Percentiles rank a stretch among this genome's conserved stretches.
Conservation (phyloP, 345 rosid species). For the Eucalyptus rudis region DNA sequence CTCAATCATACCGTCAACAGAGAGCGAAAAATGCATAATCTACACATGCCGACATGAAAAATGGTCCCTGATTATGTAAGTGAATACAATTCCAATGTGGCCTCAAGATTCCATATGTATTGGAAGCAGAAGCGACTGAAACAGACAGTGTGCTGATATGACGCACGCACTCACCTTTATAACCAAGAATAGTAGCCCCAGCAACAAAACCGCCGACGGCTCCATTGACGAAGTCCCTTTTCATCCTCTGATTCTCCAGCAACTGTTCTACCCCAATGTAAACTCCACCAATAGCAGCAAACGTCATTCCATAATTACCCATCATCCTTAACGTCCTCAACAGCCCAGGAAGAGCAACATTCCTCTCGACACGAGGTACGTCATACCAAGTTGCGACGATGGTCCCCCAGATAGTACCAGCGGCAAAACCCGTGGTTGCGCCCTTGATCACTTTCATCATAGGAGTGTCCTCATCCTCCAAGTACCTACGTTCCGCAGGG, state of each 20-base stretch:
- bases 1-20: not conserved
- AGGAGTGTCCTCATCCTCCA: conserved; percentile 74
- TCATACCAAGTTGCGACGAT: conserved; percentile 86
- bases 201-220: conserved; percentile 94
- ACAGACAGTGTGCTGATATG: not conserved
- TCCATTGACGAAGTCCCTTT: conserved; percentile 87
- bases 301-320: conserved; percentile 84
- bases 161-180: conserved; percentile 32
- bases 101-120: not conserved
- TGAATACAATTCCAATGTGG: not conserved
- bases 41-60: not conserved
- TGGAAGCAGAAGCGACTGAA: not conserved
- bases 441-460: conserved; percentile 78
- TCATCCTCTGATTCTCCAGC: conserved; percentile 52
- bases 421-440: conserved; percentile 61
- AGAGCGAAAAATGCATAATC: not conserved
- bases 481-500: conserved; percentile 73
- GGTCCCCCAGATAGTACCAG: conserved; percentile 88
- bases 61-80: not conserved
- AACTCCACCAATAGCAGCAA: conserved; percentile 96
- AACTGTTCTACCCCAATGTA: conserved; percentile 98
- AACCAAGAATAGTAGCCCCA: conserved; percentile 84
- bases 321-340: conserved; percentile 86
- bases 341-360: conserved; percentile 86
- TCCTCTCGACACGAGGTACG: conserved; percentile 97